Conservation (phyloP, 257 asterid genomes). For the Lithospermum erythrorhizon region DNA sequence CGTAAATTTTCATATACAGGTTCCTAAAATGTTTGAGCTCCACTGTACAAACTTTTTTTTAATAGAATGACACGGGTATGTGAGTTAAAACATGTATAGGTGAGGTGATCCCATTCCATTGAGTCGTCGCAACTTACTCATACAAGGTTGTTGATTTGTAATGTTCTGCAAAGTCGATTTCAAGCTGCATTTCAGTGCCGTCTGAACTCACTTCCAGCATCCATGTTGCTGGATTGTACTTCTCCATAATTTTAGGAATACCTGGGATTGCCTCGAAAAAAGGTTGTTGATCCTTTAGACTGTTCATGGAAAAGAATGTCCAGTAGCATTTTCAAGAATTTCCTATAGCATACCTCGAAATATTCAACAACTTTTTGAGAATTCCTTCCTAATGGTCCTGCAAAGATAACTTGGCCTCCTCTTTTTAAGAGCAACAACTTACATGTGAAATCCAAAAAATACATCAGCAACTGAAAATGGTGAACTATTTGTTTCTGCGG, state of each 20-base stretch:
- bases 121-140: conserved; percentile 20
- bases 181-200: conserved; percentile 30
- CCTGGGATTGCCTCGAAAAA: conserved; percentile 27
- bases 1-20: too few relatives aligned
- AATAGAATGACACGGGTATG: too few relatives aligned
- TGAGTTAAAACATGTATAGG: too few relatives aligned
- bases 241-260: conserved; percentile 31
- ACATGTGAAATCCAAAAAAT: conserved; percentile 9
- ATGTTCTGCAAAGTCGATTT: conserved; percentile 40
- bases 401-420: conserved; percentile 64
- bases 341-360: conserved; percentile 38
- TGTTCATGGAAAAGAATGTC: neutral
- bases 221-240: conserved; percentile 50
- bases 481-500: neutral
- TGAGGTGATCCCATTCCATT: too few relatives aligned
- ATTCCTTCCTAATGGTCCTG: conserved; percentile 55
- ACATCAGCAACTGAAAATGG: neutral
- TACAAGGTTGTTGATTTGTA: conserved; percentile 34
- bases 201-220: conserved; percentile 44
- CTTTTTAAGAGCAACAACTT: conserved; percentile 61
- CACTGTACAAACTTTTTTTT: too few relatives aligned
- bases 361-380: conserved; percentile 46
- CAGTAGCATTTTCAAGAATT: neutral
- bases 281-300: neutral
- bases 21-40: too few relatives aligned